A percentile compares a stretch with the other conserved stretches of the same genome.
Conservation (phyloP, 805 yeast species). For the Zygotorulaspora chibaensis region DNA sequence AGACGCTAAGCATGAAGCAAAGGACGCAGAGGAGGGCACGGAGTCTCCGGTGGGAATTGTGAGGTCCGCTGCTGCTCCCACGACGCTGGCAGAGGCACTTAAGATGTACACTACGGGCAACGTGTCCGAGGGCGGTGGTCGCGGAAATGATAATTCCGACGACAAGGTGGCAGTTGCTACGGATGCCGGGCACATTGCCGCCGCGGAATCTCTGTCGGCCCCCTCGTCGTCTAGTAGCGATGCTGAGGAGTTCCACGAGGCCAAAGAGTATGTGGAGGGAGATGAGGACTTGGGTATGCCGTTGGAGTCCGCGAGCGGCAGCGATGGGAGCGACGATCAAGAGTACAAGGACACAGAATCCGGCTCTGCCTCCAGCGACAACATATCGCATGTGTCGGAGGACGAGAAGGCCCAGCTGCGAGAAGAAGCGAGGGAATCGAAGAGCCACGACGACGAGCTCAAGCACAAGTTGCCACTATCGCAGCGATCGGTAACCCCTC, state of each 20-base stretch:
- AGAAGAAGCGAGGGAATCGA: conserved; percentile 23
- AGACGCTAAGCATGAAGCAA: conserved; percentile 33
- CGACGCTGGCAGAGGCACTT: conserved; percentile 47
- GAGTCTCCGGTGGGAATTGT: conserved; percentile 32
- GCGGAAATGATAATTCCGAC: no score
- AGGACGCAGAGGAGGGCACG: neutral
- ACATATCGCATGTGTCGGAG: conserved; percentile 27
- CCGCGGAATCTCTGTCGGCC: no score
- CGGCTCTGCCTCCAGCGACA: conserved; percentile 12
- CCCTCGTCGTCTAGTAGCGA: conserved; percentile 1
- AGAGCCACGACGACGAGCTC: conserved; percentile 33
- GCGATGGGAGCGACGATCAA: conserved; percentile 32
- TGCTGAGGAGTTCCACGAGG: conserved; percentile 23
- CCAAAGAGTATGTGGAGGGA: conserved; percentile 25
- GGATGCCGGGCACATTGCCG: no score
- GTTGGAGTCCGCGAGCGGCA: conserved; percentile 27
- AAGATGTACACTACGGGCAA: conserved; percentile 30
- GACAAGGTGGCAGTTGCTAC: no score
- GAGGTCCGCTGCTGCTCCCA: conserved; percentile 56
- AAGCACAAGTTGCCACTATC: conserved; percentile 26
- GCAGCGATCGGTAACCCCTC: conserved; percentile 14
- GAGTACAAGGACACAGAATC: conserved; percentile 25
- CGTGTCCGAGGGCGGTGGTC: neutral
- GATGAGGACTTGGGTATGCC: conserved; percentile 30
- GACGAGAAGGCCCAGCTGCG: conserved; percentile 28